Base-by-base conservation (phyloP, 2,329 filamentous ascomycete genomes). In the Beauveria rudraprayagi region DNA sequence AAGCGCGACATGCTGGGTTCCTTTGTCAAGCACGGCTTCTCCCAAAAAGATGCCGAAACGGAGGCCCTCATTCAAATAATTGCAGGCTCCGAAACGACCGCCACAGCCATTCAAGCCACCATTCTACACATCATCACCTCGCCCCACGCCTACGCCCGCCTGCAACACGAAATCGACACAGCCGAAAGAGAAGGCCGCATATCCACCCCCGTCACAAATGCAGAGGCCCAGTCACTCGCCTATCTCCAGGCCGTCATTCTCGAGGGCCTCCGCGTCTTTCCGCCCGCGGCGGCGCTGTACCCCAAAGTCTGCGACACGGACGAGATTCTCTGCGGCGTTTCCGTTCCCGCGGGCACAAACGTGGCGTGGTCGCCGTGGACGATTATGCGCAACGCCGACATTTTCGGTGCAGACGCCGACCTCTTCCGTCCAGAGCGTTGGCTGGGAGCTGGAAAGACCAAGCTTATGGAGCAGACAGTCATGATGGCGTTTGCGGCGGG, bases 11-110 rank as follows among this genome's bases (percentile, higher is more conserved):
- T 76, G 72, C 67, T 75, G n/a, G 73, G 72, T 26, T 73, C 71
- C 1, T 75, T 75, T 57, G 65, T 75, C 30, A 65, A 67, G 2
- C 71, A 75, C 54, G 74, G 74, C n/a, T 64, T 76, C 24, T 68
- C 65, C 16, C 70, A 67, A 51, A 64, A 67, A 22, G 69, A 74
- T 54, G 71, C 71, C 56, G 72, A 78, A 41, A 77, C 81, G 62
- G 76, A 75, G 62, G 65, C 72, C 0, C 67, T 74, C 11, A 67
- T 71, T 51, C 69, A 74, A 61, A 71, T 73, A 22, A 61, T 64
- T 44, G 80, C 80, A 6, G 81, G 80, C 5, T 78, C 78, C 3
- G 81, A 83, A 63, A 82, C 79, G 5, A 80, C 79, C 0, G 77
- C 80, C 0, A 78, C 76, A 0, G 74, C 76, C 4, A 72, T 83